These are phyloP conservation scores for Mycena leptocephala DNA, from an alignment of 768 basidiomycete species.

Conservation along the genomic window DNA sequence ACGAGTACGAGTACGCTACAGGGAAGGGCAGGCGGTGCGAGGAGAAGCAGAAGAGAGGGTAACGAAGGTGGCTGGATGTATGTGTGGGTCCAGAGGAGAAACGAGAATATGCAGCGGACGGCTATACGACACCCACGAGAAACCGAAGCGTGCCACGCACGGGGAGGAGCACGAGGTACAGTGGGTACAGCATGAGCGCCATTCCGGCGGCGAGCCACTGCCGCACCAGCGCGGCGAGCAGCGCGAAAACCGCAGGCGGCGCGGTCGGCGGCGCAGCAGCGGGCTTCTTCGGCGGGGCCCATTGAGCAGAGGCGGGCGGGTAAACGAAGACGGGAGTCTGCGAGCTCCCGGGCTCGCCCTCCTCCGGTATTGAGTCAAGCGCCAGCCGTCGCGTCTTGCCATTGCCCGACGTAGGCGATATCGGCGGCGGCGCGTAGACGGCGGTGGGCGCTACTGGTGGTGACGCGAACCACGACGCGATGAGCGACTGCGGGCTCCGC, in stretches of 20 bases:
- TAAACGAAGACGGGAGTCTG: neutral
- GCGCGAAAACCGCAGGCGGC: neutral
- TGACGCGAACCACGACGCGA: neutral
- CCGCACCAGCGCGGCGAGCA: neutral
- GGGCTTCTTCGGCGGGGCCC: no score
- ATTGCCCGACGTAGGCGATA: neutral
- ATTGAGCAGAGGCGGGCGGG: no score
- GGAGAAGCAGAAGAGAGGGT: no score
- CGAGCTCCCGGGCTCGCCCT: neutral
- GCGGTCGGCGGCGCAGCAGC: no score
- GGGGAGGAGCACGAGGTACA: neutral
- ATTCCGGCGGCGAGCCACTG: neutral
- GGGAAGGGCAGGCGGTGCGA: no score
- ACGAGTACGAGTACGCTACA: no score
- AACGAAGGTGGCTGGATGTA: no score
- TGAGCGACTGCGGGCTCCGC: neutral
- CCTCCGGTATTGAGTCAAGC: conserved; percentile 23
- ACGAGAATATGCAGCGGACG: no score
- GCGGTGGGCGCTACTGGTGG: neutral
- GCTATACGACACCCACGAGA: neutral
- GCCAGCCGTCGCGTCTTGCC: neutral
- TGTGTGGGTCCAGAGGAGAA: no score
- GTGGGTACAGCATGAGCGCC: conserved; percentile 13
- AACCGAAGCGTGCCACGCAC: neutral
- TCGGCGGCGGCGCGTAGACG: neutral